Evolutionary conservation across 2,329 filamentous ascomycete species (phyloP), one percentile per base, ranked within the genome.

Genomic region (Xylariaceae sp.): DNA sequence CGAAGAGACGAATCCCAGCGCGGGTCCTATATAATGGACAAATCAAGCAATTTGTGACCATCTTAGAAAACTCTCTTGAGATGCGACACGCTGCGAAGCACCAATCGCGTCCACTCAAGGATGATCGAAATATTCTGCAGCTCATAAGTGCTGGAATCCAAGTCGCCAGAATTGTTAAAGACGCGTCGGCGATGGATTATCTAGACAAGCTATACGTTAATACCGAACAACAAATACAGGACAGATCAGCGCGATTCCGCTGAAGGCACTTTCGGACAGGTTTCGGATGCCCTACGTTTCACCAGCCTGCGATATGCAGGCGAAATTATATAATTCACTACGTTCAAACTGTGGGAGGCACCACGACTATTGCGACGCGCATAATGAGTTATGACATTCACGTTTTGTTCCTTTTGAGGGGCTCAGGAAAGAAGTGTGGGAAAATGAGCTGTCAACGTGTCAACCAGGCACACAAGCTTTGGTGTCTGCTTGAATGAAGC

Each of bases 1-100:
- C 90, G 33, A 94, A 93, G 74, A 82, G 90, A 60, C 84, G 90
- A 56, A 93, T 95, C 61, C 90, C 90, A 6, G 88, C 90, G 43
- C 80, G 89, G 50, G 88, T 94, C 17, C 76, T 95, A 41, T 94
- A 93, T 75, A 89, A 94, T 68, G 88, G 89, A 54, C 90, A 95
- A 73, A 95, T 95, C 73, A 94, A 93, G 73, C 89, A 94, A 71
- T 85, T 95, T 70, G 88, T 94, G 59, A 94, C 90, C 40, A 88
- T 94, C 31, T 74, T 95, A 63, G 90, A 95, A 67, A 95, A 94
- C 71, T 92, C 88, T 44, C 76, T 95, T 64, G 89, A 93, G 74
- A 92, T 92, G 88, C 81, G 89, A 57, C 89, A 93, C 69, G 88
- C 88, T 53, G 87, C 89, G 45, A 91, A 90, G 71, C 87, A 92